Percentiles rank a stretch among this genome's conserved stretches.
Conservation (phyloP, 2,329 filamentous ascomycete genomes). For the Alternaria rosae region DNA sequence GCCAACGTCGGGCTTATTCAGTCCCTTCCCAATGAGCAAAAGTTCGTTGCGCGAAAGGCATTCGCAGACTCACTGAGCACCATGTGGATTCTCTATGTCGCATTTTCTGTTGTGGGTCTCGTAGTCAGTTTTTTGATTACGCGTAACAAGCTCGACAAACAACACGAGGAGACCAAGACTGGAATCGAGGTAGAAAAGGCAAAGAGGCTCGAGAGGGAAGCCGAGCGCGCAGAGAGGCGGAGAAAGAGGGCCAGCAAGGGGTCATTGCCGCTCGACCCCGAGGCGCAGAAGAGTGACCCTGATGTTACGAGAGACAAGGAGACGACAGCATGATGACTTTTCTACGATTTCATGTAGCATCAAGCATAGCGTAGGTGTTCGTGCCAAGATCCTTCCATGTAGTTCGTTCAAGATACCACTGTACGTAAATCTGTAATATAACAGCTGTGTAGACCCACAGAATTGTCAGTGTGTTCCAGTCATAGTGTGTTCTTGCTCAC, state of each 20-base stretch:
- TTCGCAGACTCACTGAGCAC: constrained; percentile 55
- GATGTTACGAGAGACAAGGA: constrained; percentile 4
- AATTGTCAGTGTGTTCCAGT: background rate
- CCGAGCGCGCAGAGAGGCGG: constrained; percentile 40
- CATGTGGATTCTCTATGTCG: constrained; percentile 61
- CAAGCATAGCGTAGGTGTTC: background rate
- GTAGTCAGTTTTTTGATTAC: constrained; percentile 51
- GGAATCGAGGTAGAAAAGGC: constrained; percentile 55
- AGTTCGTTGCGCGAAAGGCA: constrained; percentile 50
- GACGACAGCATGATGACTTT: constrained; percentile 9
- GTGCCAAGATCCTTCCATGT: background rate
- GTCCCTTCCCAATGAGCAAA: constrained; percentile 58
- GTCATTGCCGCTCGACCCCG: constrained; percentile 24
- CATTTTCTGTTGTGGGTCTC: constrained; percentile 51
- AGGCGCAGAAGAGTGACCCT: constrained; percentile 13
- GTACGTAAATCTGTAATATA: background rate
- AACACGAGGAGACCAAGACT: constrained; percentile 59
- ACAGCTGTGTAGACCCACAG: background rate
- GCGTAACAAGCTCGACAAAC: constrained; percentile 51
- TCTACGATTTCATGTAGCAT: background rate
- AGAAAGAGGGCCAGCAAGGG: constrained; percentile 36
- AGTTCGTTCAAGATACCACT: background rate
- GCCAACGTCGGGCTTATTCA: constrained; percentile 67
- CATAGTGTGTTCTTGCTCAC: background rate
- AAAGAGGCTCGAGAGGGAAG: constrained; percentile 47